Base-by-base conservation (phyloP, 257 asterid genomes). In the Echium plantagineum region DNA sequence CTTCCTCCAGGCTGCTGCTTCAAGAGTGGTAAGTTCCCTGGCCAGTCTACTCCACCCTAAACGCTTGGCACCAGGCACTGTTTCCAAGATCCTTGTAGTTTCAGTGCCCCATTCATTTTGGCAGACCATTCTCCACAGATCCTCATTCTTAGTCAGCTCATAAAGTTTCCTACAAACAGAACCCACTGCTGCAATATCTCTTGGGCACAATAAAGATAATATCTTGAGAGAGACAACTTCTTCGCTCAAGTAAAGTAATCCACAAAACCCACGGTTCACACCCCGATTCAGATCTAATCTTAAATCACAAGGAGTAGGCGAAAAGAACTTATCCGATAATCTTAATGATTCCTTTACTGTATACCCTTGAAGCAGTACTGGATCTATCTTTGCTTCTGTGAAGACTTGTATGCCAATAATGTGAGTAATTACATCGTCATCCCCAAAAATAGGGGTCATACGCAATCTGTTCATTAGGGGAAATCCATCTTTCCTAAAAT, bases 61-160 rank as follows among this genome's bases (percentile, higher is more conserved):
- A 63, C 90, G 70, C 65, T 90, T 87, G 35, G 94, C 90, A 49
- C 94, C 95, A 12, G 90, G 89, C 48, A 85, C 96, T 0, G 90
- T 62, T 73, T 87, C 95, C 62, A 90, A 46, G 15, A 81, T 84
- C 63, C 91, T 73, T 56, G 96, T 85, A 21, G 95, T 85, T 71
- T 90, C 96, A 54, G 78, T 76, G 55, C 89, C 95, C 95, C 94
- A 90, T 61, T 94, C 96, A 73, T 87, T 90, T 70, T 90, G 97
- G 68, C 95, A 87, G 56, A 90, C 95, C 85, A 80, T 78, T 55
- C 85, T 78, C 97, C 96, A 86, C 19, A 89, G 80, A 63, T 89
- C 93, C 74, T 89, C 97, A 42, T 82, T 80, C 65, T 68, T 89
- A 28, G 97, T 85, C 60, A 85, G 62, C 75, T 81, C 96, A 72